Evolutionary conservation across 179 eudicot species (phyloP).

Genomic region (Camellia oleifera): DNA sequence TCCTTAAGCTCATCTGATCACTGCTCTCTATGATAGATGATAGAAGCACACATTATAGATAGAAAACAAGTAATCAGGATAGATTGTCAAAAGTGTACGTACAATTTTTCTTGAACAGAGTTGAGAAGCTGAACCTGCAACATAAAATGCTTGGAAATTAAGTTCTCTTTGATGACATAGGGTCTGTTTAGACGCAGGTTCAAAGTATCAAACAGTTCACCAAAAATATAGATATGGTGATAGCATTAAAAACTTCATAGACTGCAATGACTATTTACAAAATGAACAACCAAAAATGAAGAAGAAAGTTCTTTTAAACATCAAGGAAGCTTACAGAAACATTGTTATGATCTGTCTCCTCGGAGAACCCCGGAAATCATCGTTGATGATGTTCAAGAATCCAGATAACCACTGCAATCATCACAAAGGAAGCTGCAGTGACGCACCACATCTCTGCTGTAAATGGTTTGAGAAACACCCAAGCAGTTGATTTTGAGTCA

Average conservation of each 20-base stretch:
- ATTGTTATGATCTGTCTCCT: conserved; percentile 52
- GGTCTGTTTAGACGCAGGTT: background rate
- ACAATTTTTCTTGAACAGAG: conserved; percentile 29
- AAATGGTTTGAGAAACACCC: conserved; percentile 70
- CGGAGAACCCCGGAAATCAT: conserved; percentile 80
- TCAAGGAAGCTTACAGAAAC: conserved; percentile 24
- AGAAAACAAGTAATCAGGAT: background rate
- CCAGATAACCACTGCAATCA: conserved; percentile 69
- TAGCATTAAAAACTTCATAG: background rate
- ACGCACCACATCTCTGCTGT: conserved; percentile 63
- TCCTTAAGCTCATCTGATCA: background rate
- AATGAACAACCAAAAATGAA: background rate
- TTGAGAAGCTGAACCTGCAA: conserved; percentile 39
- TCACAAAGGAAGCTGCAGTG: conserved; percentile 43
- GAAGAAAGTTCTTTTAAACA: background rate
- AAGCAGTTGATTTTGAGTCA: conserved; percentile 38
- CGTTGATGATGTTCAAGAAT: conserved; percentile 69
- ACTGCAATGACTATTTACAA: background rate
- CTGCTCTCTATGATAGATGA: background rate
- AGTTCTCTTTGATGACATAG: background rate
- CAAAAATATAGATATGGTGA: background rate
- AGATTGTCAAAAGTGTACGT: conserved; percentile 9
- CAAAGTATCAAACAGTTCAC: background rate
- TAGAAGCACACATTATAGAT: background rate
- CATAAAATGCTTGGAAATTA: background rate